These are phyloP conservation scores for Aspergillus quadrilineatus DNA, from an alignment of 2,329 filamentous ascomycete species.

Conservation along the genomic window DNA sequence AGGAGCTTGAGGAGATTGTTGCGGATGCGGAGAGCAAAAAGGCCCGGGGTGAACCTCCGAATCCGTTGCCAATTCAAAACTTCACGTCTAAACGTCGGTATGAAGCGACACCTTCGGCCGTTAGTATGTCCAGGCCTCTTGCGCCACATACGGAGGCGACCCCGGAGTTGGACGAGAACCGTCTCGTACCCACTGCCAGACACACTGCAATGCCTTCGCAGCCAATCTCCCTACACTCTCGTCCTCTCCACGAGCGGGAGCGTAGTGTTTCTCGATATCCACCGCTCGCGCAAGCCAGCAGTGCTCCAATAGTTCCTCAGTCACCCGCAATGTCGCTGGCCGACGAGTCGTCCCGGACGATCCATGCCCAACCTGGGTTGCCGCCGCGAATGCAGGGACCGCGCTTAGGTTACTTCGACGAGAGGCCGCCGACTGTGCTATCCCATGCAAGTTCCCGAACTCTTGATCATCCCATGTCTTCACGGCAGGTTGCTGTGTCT, in stretches of 20 bases:
- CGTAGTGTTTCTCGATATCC: conserved; percentile 36
- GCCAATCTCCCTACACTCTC: conserved; percentile 31
- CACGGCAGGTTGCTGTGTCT: conserved; percentile 30
- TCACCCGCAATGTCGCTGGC: conserved; percentile 21
- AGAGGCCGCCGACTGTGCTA: conserved; percentile 27
- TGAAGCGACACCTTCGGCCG: conserved; percentile 45
- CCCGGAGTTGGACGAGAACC: conserved; percentile 33
- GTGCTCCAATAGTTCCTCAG: conserved; percentile 27
- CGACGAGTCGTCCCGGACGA: conserved; percentile 37
- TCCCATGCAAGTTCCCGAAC: conserved; percentile 26
- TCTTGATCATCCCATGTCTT: conserved; percentile 32
- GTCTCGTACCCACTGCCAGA: conserved; percentile 33
- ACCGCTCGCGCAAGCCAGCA: conserved; percentile 41
- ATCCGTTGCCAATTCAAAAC: conserved; percentile 44
- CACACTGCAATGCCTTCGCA: conserved; percentile 33
- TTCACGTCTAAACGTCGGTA: conserved; percentile 50
- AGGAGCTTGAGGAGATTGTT: conserved; percentile 46
- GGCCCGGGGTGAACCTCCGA: conserved; percentile 45
- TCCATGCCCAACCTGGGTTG: conserved; percentile 32
- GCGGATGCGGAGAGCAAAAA: conserved; percentile 47
- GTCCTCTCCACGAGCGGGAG: conserved; percentile 37
- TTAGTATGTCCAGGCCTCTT: conserved; percentile 40
- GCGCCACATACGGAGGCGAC: conserved; percentile 44
- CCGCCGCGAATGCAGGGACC: conserved; percentile 42
- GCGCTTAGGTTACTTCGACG: conserved; percentile 47